These are phyloP conservation scores for Podospora conica DNA, from an alignment of 495 filamentous ascomycete genomes.

Conservation along the genomic window DNA sequence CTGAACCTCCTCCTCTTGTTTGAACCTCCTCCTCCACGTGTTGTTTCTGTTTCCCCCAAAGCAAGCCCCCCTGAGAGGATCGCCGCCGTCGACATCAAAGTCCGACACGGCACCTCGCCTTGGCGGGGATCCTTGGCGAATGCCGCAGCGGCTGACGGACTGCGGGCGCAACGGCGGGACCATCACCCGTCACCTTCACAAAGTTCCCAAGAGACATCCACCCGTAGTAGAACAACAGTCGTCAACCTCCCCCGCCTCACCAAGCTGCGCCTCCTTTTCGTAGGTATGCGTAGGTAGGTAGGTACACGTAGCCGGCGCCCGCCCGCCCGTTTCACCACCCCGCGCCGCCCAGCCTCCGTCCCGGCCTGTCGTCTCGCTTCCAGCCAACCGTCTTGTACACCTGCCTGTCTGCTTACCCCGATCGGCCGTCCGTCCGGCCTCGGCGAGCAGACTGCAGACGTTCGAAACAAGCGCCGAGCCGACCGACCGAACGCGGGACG, in stretches of 20 bases:
- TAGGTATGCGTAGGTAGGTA: background rate
- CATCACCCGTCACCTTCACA: too few species aligned
- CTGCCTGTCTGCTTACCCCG: too few species aligned
- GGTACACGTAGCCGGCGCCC: background rate
- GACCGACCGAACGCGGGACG: background rate
- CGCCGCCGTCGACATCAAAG: background rate
- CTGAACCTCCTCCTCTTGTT: background rate
- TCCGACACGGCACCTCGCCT: background rate
- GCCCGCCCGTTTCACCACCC: background rate
- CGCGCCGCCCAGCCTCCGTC: background rate
- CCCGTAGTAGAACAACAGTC: background rate
- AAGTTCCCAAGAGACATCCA: background rate
- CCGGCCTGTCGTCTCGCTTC: too few species aligned
- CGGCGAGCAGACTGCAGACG: background rate
- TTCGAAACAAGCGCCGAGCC: background rate
- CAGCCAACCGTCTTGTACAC: too few species aligned
- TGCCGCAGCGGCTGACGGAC: conserved; percentile 1
- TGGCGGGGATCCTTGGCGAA: background rate
- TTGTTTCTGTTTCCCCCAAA: background rate
- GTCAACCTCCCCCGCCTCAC: background rate
- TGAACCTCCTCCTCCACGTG: background rate
- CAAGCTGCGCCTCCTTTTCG: background rate
- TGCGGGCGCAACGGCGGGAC: background rate
- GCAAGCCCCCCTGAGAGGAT: background rate
- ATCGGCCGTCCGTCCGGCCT: background rate